Evolutionary conservation across 345 rosid genomes (phyloP).

Genomic region (Orychophragmus violaceus): DNA sequence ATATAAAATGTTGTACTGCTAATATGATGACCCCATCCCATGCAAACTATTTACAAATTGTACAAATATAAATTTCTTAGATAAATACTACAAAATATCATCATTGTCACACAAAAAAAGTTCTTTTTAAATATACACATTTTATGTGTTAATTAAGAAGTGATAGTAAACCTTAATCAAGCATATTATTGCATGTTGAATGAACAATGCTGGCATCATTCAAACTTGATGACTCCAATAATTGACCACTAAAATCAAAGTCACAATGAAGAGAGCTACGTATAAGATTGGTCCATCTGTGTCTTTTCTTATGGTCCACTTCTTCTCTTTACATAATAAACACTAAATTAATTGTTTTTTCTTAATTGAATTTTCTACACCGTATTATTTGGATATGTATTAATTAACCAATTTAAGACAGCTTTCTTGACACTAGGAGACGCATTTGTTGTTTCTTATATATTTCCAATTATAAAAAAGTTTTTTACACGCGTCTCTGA

Average conservation of each 20-base stretch:
- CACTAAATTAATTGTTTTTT: background rate
- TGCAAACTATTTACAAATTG: background rate
- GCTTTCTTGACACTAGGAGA: slow-evolving; percentile 26
- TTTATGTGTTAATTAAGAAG: background rate
- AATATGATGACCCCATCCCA: background rate
- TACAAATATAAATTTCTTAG: background rate
- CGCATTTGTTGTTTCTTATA: no score
- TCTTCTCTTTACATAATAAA: background rate
- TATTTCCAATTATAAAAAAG: no score
- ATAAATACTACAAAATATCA: background rate
- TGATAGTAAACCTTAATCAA: background rate
- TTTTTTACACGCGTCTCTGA: no score
- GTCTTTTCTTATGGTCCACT: slow-evolving; percentile 11
- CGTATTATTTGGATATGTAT: background rate
- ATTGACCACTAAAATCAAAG: slow-evolving; percentile 19
- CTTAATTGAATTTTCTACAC: background rate
- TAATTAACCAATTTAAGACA: background rate
- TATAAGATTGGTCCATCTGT: slow-evolving; percentile 11
- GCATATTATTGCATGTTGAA: slow-evolving; percentile 1
- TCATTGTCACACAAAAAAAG: background rate
- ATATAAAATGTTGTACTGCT: slow-evolving; percentile 7
- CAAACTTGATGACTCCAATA: slow-evolving; percentile 5
- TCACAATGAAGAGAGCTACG: background rate
- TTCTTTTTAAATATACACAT: background rate
- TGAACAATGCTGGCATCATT: slow-evolving; percentile 1